Base-by-base conservation (phyloP, 2,329 filamentous ascomycete species). In the Claviceps sp. region DNA sequence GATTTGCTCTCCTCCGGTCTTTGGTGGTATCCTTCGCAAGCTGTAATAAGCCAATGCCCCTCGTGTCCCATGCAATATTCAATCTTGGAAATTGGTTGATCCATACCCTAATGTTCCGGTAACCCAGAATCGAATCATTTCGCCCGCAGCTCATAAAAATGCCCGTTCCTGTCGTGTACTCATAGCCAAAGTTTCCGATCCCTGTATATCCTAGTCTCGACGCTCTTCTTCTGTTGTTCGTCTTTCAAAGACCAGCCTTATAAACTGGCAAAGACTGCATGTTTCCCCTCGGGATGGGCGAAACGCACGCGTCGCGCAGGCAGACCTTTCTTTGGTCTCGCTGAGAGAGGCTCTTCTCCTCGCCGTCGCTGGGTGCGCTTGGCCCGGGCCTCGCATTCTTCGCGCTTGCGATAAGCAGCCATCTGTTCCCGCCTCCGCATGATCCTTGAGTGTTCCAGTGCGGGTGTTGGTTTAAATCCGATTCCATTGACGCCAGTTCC, bases 401-500 rank as follows among this genome's bases (percentile, higher is more conserved):
- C 79, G 22, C 80, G 71, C 58, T 74, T 79, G 56, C 69, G 74
- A 61, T 83, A 85, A 45, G 81, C 80, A 9, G 73, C 74, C 59
- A 85, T 72, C 63, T 84, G 81, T 62, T 79, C 75, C 52, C 71
- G 72, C 42, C 80, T 71, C 60, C 76, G 79, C 64, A 77, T 70
- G 2, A 73, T 68, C 17, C 80, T 72, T 4, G 75, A 74, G 52
- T 79, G 73, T 6, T 79, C 80, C 45, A 82, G 70, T 20, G 78
- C 79, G 5, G 80, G 71, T 0, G 79, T 83, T 2, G 81, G 80
- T 58, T 74, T 79, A 66, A 84, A 85, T 0, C 81, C 81, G 54
- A 85, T 79, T 5, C 81, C 81, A 61, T 85, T 83, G 59, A 85
- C 79, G 22, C 81, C 81, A 3, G 76, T 78, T 49, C 81, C 81